Base-by-base conservation (phyloP, 306 rosid species). In the Senna siamea region DNA sequence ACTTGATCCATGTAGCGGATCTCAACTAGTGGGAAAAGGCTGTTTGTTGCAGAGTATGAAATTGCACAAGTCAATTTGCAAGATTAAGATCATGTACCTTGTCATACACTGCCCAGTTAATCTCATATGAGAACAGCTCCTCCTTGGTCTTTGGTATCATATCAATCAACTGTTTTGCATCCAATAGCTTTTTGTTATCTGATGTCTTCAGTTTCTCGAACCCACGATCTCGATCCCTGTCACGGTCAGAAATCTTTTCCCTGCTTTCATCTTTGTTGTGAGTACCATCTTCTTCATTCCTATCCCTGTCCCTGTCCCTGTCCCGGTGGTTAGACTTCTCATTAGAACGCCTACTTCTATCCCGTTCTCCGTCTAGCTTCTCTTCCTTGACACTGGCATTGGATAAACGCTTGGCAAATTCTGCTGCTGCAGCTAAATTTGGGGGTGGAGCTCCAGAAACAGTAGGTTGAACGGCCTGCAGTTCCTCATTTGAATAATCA, bases 71-170 rank as follows among this genome's bases (percentile, higher is more conserved):
- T 28, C 38, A 62, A 41, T 54, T 61, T n/a, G 61, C 32, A 28
- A 56, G 13, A 69, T 41, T 20, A 69, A 66, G 61, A 76, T 6
- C 7, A 7, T 28, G 55, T 86, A 87, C 99, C 96, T 92, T 83
- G 56, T 95, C 99, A 81, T 95, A 95, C 47, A 90, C 86, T 5
- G 87, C 80, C 99, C 99, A 95, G 67, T 95, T 91, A 62, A 95
- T 90, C 78, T 88, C 93, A 74, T 90, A 90, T 5, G 98, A 90
- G 80, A 95, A 95, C 81, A 95, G 78, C 78, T 95, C 99, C 74
- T 95, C 99, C 80, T 95, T 95, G 47, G 99, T 95, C 86, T 79
- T 95, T 2, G 99, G 99, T 78, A 95, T 95, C 98, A 90, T 92
- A 85, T 95, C 99, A 78, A 95, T 95, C 76, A 95, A 79, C 79